Percentiles rank a stretch among this genome's conserved stretches.
These are phyloP conservation scores for Beta vulgaris DNA, from an alignment of 148 eudicot species.

Conservation along the genomic window DNA sequence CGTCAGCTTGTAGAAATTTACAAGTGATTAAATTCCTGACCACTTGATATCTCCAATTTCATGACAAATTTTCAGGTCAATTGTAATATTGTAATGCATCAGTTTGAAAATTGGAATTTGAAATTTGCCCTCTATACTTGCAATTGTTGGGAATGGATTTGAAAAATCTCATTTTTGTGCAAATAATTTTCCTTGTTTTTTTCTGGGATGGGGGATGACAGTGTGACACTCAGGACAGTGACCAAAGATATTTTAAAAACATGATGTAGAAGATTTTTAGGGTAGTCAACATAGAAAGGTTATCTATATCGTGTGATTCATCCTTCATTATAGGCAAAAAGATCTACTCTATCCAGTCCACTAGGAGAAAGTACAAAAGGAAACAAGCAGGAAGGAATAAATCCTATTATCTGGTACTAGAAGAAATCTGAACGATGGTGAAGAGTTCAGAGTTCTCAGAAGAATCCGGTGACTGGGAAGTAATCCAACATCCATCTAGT, in stretches of 20 bases:
- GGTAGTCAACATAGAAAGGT: no score
- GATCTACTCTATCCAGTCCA: constrained; percentile 1
- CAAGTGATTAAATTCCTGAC: no score
- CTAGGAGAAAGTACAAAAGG: neutral
- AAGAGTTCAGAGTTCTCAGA: constrained; percentile 20
- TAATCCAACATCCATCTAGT: constrained; percentile 23
- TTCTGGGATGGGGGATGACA: neutral
- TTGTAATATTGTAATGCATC: no score
- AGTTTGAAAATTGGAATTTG: no score
- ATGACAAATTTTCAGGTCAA: no score
- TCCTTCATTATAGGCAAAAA: neutral
- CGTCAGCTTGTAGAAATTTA: no score
- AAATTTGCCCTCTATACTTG: no score
- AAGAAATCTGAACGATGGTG: constrained; percentile 2
- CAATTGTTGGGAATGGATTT: neutral
- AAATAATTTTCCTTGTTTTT: neutral
- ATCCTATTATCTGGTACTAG: neutral
- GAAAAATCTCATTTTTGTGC: neutral
- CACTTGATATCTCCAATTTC: no score
- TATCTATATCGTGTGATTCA: constrained; percentile 26
- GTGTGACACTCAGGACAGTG: constrained; percentile 1
- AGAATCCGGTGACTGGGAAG: constrained; percentile 41
- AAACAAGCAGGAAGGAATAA: neutral
- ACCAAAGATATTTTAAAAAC: constrained; percentile 28
- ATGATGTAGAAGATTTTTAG: constrained; percentile 9